These are phyloP conservation scores for Phytophthora chlamydospora DNA, from an alignment of 352 stramenopile genomes.

Conservation along the genomic window DNA sequence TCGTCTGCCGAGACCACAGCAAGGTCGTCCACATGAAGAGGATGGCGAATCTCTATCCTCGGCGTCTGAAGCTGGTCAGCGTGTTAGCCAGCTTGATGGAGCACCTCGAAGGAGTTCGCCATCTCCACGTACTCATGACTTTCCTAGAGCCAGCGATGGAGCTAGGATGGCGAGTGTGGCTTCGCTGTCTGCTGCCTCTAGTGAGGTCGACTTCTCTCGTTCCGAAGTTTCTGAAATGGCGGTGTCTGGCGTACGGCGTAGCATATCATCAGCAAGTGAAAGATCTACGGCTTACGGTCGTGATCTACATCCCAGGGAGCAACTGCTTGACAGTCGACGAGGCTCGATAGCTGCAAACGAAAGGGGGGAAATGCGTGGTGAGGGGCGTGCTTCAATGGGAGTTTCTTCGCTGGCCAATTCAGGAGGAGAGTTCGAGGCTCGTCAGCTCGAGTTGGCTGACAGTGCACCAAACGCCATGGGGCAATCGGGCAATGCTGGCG, in stretches of 20 bases:
- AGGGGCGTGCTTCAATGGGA: background rate
- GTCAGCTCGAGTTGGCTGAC: background rate
- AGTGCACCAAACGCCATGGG: background rate
- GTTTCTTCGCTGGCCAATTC: background rate
- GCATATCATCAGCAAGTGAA: conserved; percentile 1
- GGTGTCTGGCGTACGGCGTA: background rate
- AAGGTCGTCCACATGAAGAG: background rate
- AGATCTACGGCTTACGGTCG: background rate
- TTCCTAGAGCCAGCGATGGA: background rate
- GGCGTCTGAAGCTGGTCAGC: conserved; percentile 6
- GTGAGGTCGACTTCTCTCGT: conserved; percentile 6
- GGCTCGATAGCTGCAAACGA: background rate
- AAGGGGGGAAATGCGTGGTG: background rate
- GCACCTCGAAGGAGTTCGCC: background rate
- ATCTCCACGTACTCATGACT: background rate
- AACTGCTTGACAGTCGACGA: background rate
- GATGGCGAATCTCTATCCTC: background rate
- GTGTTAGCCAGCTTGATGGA: conserved; percentile 6
- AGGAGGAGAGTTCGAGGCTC: background rate
- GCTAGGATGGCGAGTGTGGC: background rate
- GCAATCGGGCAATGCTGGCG: background rate
- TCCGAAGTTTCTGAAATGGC: background rate
- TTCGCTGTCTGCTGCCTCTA: conserved; percentile 1
- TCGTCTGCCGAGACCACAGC: conserved; percentile 7
- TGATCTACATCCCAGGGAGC: background rate